Percentiles rank a stretch among this genome's conserved stretches.
Conservation (phyloP, 2,329 filamentous ascomycete genomes). For the Colletotrichum chrysophilum region DNA sequence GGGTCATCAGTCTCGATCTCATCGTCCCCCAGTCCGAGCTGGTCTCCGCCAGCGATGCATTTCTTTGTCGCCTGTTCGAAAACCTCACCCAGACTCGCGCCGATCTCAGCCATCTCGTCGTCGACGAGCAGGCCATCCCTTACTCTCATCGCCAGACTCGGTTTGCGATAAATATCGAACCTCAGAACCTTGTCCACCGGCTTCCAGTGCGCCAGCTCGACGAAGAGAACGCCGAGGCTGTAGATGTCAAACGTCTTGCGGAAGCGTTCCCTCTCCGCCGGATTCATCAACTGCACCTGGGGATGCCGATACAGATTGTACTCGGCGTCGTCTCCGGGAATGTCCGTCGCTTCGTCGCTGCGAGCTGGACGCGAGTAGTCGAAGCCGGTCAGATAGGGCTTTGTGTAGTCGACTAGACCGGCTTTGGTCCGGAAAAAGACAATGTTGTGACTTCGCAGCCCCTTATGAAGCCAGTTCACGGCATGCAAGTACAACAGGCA, state of each 20-base stretch:
- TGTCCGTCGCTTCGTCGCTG: constrained; percentile 56
- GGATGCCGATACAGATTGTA: constrained; percentile 59
- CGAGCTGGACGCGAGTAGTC: constrained; percentile 58
- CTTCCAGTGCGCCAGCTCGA: constrained; percentile 60
- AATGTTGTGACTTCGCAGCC: constrained; percentile 57
- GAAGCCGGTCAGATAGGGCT: constrained; percentile 56
- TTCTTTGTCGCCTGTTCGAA: constrained; percentile 41
- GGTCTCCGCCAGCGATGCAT: constrained; percentile 40
- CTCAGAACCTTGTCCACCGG: constrained; percentile 47
- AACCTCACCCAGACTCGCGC: constrained; percentile 42
- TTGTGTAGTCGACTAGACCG: constrained; percentile 39
- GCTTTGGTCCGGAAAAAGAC: constrained; percentile 50
- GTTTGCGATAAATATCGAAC: constrained; percentile 41
- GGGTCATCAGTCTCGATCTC: constrained; percentile 47
- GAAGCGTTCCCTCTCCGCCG: constrained; percentile 38
- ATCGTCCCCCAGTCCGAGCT: constrained; percentile 37
- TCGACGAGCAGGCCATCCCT: constrained; percentile 35
- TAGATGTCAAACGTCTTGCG: constrained; percentile 60
- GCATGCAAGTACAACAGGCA: constrained; percentile 60
- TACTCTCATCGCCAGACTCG: constrained; percentile 41
- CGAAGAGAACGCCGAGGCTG: constrained; percentile 54
- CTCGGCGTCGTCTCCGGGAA: constrained; percentile 46
- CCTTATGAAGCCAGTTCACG: constrained; percentile 64
- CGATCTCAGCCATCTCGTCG: constrained; percentile 35
- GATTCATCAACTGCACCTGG: constrained; percentile 39